Percentiles rank a stretch among this genome's conserved stretches.
Evolutionary conservation across 805 yeast species (phyloP).

Genomic region (Yarrowia keelungensis): DNA sequence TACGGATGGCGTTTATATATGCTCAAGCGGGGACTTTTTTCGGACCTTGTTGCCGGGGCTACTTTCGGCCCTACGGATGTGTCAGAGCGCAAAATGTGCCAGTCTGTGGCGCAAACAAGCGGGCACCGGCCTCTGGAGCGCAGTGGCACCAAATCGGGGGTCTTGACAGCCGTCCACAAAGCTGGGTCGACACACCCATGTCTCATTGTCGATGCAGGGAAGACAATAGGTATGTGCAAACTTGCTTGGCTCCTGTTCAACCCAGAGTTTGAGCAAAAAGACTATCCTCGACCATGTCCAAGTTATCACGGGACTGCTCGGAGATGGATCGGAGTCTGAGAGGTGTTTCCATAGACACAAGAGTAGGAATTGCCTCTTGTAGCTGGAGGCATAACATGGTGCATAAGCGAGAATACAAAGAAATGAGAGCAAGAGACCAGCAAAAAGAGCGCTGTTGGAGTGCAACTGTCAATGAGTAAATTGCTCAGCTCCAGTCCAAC

Average conservation of each 20-base stretch:
- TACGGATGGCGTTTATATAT: background rate
- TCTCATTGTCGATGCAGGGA: conserved; percentile 33
- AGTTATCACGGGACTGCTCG: conserved; percentile 7
- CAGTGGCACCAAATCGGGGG: no score
- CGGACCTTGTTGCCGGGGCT: background rate
- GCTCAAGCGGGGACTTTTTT: background rate
- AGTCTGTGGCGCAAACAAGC: no score
- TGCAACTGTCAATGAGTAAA: no score
- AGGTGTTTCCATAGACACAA: background rate
- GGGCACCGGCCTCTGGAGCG: no score
- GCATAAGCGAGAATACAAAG: conserved; percentile 2
- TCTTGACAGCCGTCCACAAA: background rate
- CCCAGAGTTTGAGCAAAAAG: conserved; percentile 25
- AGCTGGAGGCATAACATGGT: background rate
- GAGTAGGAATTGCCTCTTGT: background rate
- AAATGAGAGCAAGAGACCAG: no score
- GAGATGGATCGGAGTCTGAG: conserved; percentile 8
- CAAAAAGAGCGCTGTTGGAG: no score
- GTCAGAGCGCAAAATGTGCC: background rate
- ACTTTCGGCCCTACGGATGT: conserved; percentile 1
- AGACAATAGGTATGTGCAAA: conserved; percentile 9
- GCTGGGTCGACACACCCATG: background rate
- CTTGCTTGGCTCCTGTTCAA: conserved; percentile 11
- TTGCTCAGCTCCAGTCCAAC: no score
- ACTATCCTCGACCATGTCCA: background rate